Evolutionary conservation across 495 filamentous ascomycete species (phyloP), one percentile per base, ranked within the genome.

Genomic region (Aspergillus diversus): DNA sequence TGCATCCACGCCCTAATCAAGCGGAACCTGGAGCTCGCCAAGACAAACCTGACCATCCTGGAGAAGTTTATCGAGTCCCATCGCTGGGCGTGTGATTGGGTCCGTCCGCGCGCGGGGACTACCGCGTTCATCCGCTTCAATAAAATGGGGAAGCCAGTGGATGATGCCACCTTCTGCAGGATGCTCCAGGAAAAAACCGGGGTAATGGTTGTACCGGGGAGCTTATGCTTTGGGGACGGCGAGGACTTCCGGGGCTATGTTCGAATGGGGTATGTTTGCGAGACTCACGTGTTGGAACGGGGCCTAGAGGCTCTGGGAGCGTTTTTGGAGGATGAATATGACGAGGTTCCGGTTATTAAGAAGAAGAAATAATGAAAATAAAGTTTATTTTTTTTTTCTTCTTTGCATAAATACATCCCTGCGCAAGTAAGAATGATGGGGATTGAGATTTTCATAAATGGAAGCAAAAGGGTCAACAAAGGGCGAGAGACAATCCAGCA

Each of bases 121-220:
- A 96, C 90, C 5, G 90, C 90, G 1, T 89, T 96, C 67, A 81
- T 96, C 27, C 86, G 84, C 60, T 92, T 97, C 63, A 79, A 65
- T 5, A 78, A 82, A 57, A 80, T 79, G 59, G 91, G 93, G 2
- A 78, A 80, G 65, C 81, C 87, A 3, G 81, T 96, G 1, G 84
- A 96, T 63, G 90, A 93, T 63, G 83, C 84, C 33, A 79, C 75
- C 5, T 92, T 97, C 65, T 93, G 91, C 66, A 78, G 88, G 69
- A 80, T 84, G 66, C 71, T 96, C 17, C 74, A 89, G 17, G 84
- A 89, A 56, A 83, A 87, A 72, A 87, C 81, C 0, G 91, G 91
- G 11, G 90, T 94, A n/a, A 81, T 97, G 83, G 81, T 96, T 67
- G 75, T 92, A 16, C 92, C 93, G 0, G 93, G 87, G 0, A 86